Evolutionary conservation across 2,329 filamentous ascomycete genomes (phyloP), one percentile per base, ranked within the genome.

Genomic region (Cytospora piceae): DNA sequence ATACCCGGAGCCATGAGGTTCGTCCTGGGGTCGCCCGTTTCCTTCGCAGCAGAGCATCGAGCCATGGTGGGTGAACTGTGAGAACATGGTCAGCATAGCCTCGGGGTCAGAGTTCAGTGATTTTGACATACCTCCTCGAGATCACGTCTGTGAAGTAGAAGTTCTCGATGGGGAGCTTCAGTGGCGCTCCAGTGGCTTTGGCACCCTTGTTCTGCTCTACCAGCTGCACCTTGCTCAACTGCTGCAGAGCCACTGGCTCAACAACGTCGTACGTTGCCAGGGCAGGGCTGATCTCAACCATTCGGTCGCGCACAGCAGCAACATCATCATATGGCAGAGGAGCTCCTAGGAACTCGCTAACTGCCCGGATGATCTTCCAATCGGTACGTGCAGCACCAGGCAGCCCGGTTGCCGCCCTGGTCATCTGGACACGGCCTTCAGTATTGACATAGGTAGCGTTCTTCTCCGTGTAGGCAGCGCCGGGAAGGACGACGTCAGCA

Each of bases 131-230:
- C 93, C 93, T 97, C 86, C 95, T 90, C 49, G 94, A 96, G 78
- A 99, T 97, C 66, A 90, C 88, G 80, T 99, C 94, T 78, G 95
- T 99, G 80, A 98, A 97, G 83, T 94, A 99, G 79, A 99, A 99
- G 83, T 99, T 92, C 74, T 97, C 89, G 72, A 99, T 92, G 65
- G 91, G 88, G 80, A 91, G 92, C 83, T 89, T 92, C 74, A 99
- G 84, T 34, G 91, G 87, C 72, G 84, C 80, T n/a, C 88, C 89
- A 51, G 83, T 90, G n/a, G 85, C 74, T 79, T 92, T 90, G 59
- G 87, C 81, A 57, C 92, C 93, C 87, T 95, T 97, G 84, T 98
- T 98, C 80, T 96, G 92, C 76, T 98, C 95, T 61, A 97, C 92
- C 65, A 99, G 84, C 80, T 98, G 94, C 65, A 97, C 90, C 85